Percentiles rank a stretch among this genome's conserved stretches.
These are phyloP conservation scores for Lepidopterella palustris DNA, from an alignment of 495 filamentous ascomycete species.

Conservation along the genomic window DNA sequence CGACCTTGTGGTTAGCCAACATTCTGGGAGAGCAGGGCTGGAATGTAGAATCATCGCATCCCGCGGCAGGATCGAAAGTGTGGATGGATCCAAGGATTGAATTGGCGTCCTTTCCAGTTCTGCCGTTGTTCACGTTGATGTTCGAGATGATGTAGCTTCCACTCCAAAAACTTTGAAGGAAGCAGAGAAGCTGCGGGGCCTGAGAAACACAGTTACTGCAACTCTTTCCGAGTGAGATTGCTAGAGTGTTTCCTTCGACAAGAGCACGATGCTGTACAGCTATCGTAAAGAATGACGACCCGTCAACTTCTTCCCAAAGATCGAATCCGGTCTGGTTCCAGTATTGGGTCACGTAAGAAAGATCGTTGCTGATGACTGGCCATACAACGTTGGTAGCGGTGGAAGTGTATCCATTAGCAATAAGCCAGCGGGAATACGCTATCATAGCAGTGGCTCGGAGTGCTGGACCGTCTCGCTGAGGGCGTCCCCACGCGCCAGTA, in stretches of 20 bases:
- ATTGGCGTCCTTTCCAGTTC: constrained; percentile 57
- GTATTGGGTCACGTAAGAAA: constrained; percentile 63
- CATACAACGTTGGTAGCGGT: constrained; percentile 45
- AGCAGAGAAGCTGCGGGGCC: constrained; percentile 56
- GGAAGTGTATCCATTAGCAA: constrained; percentile 44
- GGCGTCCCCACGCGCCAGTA: constrained; percentile 60
- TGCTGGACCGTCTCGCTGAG: constrained; percentile 65
- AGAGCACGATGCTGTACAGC: constrained; percentile 48
- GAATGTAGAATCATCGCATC: constrained; percentile 52
- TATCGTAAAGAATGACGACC: constrained; percentile 55
- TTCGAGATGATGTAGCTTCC: constrained; percentile 51
- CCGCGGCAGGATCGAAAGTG: constrained; percentile 54
- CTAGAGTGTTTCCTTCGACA: constrained; percentile 57
- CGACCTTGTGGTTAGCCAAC: constrained; percentile 57
- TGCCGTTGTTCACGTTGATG: constrained; percentile 41
- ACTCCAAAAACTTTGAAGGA: constrained; percentile 59
- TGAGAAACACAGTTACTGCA: constrained; percentile 47
- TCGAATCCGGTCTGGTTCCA: constrained; percentile 67
- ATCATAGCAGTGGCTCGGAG: constrained; percentile 58
- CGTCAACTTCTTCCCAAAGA: constrained; percentile 65
- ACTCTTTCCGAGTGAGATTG: constrained; percentile 40
- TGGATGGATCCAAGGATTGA: constrained; percentile 57
- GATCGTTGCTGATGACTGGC: constrained; percentile 61
- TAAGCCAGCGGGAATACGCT: constrained; percentile 38
- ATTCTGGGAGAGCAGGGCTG: constrained; percentile 59